phyloP scores from a whole-genome alignment of 2,329 filamentous ascomycete genomes.

The Sporothrix brunneoviolacea region DNA sequence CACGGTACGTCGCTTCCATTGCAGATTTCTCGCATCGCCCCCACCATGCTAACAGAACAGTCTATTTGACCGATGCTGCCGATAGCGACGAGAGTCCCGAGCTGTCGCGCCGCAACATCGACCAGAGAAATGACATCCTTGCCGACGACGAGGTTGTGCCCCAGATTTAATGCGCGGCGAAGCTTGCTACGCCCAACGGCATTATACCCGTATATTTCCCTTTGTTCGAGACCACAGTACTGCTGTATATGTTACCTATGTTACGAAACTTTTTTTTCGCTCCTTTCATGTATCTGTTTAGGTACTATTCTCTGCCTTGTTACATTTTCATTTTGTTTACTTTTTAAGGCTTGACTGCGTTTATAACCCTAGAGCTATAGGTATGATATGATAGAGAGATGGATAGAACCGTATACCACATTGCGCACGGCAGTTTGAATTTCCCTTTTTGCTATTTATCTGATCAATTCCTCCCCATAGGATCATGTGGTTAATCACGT shows the following conservation, averaged over 20 bases:
- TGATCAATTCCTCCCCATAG: too few species aligned
- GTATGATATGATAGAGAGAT: background rate
- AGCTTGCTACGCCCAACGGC: too few species aligned
- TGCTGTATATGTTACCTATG: too few species aligned
- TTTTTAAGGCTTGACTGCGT: too few species aligned
- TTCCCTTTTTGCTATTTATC: too few species aligned
- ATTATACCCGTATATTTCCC: background rate
- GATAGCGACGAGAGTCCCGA: slow-evolving; percentile 1
- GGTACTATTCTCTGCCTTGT: too few species aligned
- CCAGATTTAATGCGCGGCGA: slow-evolving; percentile 13
- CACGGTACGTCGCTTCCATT: slow-evolving; percentile 54
- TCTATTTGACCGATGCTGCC: background rate
- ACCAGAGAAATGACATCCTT: slow-evolving; percentile 11
- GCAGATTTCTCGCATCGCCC: background rate
- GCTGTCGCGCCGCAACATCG: background rate
- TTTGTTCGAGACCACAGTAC: too few species aligned
- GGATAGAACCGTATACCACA: background rate
- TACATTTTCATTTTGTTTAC: too few species aligned
- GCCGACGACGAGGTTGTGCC: slow-evolving; percentile 21
- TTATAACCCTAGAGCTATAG: too few species aligned
- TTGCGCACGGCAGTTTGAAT: background rate
- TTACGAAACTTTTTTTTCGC: too few species aligned
- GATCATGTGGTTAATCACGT: slow-evolving; percentile 1
- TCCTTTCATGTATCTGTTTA: too few species aligned
- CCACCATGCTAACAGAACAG: background rate